Base-by-base conservation (phyloP, 2,329 filamentous ascomycete species). In the Sclerotinia minor region DNA sequence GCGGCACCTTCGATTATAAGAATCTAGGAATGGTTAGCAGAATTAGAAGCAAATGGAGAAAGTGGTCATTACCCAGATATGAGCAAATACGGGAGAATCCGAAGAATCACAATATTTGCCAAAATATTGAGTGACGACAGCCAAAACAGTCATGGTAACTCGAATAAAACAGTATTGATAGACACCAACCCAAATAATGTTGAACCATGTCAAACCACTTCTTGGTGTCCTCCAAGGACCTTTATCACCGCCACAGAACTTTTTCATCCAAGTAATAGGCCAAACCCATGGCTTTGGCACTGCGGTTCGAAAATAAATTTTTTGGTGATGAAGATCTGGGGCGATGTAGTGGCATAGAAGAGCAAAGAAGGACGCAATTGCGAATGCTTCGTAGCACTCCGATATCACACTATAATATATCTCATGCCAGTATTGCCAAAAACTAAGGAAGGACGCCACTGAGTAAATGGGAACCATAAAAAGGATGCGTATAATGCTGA, bases 181-280 rank as follows among this genome's bases (percentile, higher is more conserved):
- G 67, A 95, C 84, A 65, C 89, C 88, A 58, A 91, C 84, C 90
- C 90, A 95, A 73, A 94, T 84, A 69, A 94, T 87, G 77, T 96
- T 96, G 80, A 96, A 96, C 92, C 92, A 95, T 0, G 92, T 96
- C 77, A 96, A 80, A 1, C 92, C 92, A 78, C 90, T 95, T 72
- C 85, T 83, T 0, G 92, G 92, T n/a, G 84, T 89, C 72, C 91
- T 84, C 83, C 91, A 89, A 35, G 84, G 83, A 0, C 92, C 91
- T 65, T 85, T 81, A 69, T 90, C 78, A 45, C 90, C 89, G 49
- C 91, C 89, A 67, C 87, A 90, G 76, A 88, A 91, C 74, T 85
- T 88, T 72, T 88, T 85, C 69, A 91, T 82, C 85, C 89, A 91
- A 71, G 80, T 87, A 26, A 94, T 72, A 0, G 92, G 91, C 84